Base-by-base conservation (phyloP, 1,284 basidiomycete genomes). In the Cryptococcus amylolentus region DNA sequence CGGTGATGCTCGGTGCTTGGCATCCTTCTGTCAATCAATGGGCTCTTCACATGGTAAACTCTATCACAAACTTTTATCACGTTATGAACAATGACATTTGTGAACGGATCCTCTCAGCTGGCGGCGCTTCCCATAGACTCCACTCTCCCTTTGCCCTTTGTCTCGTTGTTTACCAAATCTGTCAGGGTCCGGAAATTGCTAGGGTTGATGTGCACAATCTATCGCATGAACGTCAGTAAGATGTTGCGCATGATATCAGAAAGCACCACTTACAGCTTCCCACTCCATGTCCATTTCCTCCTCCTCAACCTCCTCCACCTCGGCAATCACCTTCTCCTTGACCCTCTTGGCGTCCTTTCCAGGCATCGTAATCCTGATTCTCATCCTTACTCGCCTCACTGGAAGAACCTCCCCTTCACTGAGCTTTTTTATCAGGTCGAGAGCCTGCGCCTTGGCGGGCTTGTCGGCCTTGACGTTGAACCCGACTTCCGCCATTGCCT, bases 401-500 rank as follows among this genome's bases (percentile, higher is more conserved):
- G 92, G 91, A 18, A 99, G 83, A 12, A 87, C 54, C 13, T 67
- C 62, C 16, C 54, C 62, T 40, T 60, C 61, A 23, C 86, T 88
- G 26, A 99, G 79, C 18, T 85, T 80, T 68, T 88, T 89, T 77
- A 99, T 90, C 61, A 93, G 88, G 65, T 95, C 94, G 7, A 94
- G 85, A 4, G 95, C 92, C 82, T 95, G 92, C 57, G 87, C 88
- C 79, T 98, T 98, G 18, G 93, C 93, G 47, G 84, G 88, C 80
- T 96, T 96, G 57, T 87, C 86, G 28, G 84, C 83, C 70, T 91
- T 89, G 40, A 96, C 87, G 64, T 89, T 93, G 77, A 89, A 96
- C 12, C 94, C 93, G 6, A 91, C 86, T 73, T 98, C 94, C 26
- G 85, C 80, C 91, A 99, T 95, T 0, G 93, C 94, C 78, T 98